Base-by-base conservation (phyloP, 345 rosid species). In the Eucalyptus fibrosa region DNA sequence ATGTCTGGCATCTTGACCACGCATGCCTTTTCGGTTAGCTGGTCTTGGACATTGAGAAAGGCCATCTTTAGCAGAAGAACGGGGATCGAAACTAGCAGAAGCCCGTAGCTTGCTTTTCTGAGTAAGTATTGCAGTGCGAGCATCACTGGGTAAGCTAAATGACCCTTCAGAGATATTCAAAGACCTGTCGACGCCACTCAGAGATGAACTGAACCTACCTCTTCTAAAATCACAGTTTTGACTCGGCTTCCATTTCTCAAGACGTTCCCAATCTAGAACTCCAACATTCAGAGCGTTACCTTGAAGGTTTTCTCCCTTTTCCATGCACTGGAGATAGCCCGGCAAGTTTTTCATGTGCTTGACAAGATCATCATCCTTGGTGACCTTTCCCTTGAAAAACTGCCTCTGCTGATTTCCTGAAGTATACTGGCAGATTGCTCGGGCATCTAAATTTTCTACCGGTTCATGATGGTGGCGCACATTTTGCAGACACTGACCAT, bases 271-370 rank as follows among this genome's bases (percentile, higher is more conserved):
- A 91, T 97, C 99, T 91, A 97, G 91, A 91, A 97, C 99, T 83
- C 99, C 99, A 59, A 97, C 93, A 93, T 95, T 95, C 92, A 97
- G 90, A 89, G 94, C 97, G 90, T 95, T 95, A 86, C 92, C 97
- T 77, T 94, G 94, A 18, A 89, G 28, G n/a, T 91, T 92, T 85
- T 93, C 95, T 55, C 90, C 92, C 81, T 77, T 93, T 67, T 95
- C 96, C 87, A 92, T 40, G 34, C 89, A 92, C 93, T 95, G 97
- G 88, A 96, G 97, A 92, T 94, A 96, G 90, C 91, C 91, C 5
- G 99, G 97, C 94, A 97, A 91, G 90, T 93, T 92, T 2, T 98
- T 95, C 98, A 97, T 97, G 91, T 96, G 93, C 92, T 90, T 97
- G 88, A 97, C 93, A 60, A 96, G 93, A 94, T 97, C 98, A 88